Percentiles rank a stretch among this genome's conserved stretches.
Evolutionary conservation across 495 filamentous ascomycete genomes (phyloP).

Genomic region (Geopyxis carbonaria): DNA sequence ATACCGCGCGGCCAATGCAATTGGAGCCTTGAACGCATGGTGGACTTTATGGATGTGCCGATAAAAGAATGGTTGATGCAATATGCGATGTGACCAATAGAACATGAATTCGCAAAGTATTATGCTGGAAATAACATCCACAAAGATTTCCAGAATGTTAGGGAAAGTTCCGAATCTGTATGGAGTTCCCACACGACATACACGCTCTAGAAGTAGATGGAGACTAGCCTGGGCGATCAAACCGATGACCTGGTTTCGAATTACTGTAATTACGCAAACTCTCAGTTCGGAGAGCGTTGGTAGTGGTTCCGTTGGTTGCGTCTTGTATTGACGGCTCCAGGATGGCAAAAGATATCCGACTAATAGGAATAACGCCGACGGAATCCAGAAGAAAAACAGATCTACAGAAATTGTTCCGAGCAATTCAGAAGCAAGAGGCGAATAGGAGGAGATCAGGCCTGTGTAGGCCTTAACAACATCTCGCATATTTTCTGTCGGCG

Average conservation of each 20-base stretch:
- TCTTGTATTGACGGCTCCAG: conserved; percentile 38
- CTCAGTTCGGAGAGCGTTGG: conserved; percentile 31
- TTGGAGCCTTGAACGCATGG: conserved; percentile 41
- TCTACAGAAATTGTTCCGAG: conserved; percentile 32
- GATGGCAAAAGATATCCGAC: conserved; percentile 30
- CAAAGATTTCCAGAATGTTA: conserved; percentile 25
- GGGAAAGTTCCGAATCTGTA: too few relatives aligned
- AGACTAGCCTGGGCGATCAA: conserved; percentile 23
- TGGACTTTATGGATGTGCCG: conserved; percentile 38
- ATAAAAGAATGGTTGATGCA: conserved; percentile 37
- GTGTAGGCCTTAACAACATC: too few relatives aligned
- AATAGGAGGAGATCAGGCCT: conserved; percentile 25
- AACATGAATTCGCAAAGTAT: conserved; percentile 37
- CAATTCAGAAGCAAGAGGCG: conserved; percentile 30
- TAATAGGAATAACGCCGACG: conserved; percentile 29
- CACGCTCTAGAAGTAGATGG: conserved; percentile 19
- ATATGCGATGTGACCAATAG: conserved; percentile 38
- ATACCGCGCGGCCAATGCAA: conserved; percentile 41
- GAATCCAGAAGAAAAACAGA: conserved; percentile 36
- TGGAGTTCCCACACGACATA: conserved; percentile 26
- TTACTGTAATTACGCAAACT: conserved; percentile 32
- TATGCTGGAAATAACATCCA: conserved; percentile 32
- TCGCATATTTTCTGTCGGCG: too few relatives aligned
- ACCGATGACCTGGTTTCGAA: conserved; percentile 33
- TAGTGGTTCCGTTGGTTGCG: conserved; percentile 37